Evolutionary conservation across 2,329 filamentous ascomycete species (phyloP).

Genomic region (Ambrosiella beaveri): DNA sequence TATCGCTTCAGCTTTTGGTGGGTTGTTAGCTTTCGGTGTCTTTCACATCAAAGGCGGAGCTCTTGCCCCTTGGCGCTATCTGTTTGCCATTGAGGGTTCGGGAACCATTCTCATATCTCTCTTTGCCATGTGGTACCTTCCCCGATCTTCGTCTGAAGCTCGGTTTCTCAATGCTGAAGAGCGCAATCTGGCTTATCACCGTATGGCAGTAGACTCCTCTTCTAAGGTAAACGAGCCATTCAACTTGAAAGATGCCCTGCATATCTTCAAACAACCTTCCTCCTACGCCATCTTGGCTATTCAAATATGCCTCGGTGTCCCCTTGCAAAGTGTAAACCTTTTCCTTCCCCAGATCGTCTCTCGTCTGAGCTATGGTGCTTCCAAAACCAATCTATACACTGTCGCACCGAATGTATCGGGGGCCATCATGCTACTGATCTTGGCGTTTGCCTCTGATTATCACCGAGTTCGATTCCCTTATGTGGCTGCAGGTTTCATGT

Average conservation of each 20-base stretch:
- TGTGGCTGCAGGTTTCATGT: conserved; percentile 53
- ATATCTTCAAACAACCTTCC: conserved; percentile 33
- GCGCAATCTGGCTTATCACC: conserved; percentile 49
- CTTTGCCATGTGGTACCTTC: conserved; percentile 55
- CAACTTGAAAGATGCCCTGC: conserved; percentile 31
- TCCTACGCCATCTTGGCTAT: conserved; percentile 34
- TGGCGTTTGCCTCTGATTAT: conserved; percentile 55
- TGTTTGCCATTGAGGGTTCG: conserved; percentile 37
- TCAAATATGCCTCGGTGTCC: conserved; percentile 42
- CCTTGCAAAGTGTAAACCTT: conserved; percentile 35
- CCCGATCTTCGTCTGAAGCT: conserved; percentile 44
- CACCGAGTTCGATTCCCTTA: conserved; percentile 54
- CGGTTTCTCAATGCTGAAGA: conserved; percentile 49
- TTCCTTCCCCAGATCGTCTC: conserved; percentile 39
- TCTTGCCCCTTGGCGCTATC: conserved; percentile 29
- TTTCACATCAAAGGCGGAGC: conserved; percentile 27
- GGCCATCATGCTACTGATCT: conserved; percentile 51
- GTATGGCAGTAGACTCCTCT: conserved; percentile 61
- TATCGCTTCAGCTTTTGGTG: conserved; percentile 45
- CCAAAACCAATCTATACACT: conserved; percentile 61
- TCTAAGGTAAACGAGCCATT: conserved; percentile 39
- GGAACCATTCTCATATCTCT: conserved; percentile 42
- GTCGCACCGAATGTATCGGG: conserved; percentile 65
- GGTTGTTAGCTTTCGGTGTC: conserved; percentile 30
- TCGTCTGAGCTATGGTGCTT: conserved; percentile 29